Conservation (phyloP, 345 rosid genomes). For the Eutrema yunnanense region DNA sequence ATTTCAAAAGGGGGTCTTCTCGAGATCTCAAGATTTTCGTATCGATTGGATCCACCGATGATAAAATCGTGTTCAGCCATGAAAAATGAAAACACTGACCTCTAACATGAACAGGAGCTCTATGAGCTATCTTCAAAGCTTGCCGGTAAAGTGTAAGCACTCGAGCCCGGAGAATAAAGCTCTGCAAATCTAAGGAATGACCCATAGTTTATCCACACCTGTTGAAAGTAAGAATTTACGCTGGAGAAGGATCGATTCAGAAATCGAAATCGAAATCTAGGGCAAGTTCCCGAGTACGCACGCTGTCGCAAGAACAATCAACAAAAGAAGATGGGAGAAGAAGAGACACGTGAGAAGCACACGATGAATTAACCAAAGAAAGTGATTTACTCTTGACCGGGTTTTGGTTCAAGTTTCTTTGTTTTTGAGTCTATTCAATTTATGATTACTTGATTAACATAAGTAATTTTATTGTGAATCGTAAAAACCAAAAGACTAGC, state of each 20-base stretch:
- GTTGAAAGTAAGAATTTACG: background rate
- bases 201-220: conserved; percentile 28
- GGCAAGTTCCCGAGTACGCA: background rate
- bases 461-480: background rate
- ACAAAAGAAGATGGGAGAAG: background rate
- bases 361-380: background rate
- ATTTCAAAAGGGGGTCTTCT: background rate
- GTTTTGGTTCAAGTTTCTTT: background rate
- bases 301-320: background rate
- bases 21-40: background rate
- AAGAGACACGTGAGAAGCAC: background rate
- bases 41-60: background rate
- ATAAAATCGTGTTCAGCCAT: background rate
- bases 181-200: conserved; percentile 52
- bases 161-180: conserved; percentile 72
- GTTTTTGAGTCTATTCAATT: background rate
- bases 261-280: background rate
- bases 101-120: conserved; percentile 62
- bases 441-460: background rate
- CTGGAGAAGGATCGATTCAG: background rate
- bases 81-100: conserved; percentile 30
- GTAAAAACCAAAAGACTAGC: background rate
- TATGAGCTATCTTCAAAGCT: conserved; percentile 53
- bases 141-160: conserved; percentile 75
- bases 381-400: background rate